Conservation (phyloP, 2,329 filamentous ascomycete genomes). For the Fusarium sp. region DNA sequence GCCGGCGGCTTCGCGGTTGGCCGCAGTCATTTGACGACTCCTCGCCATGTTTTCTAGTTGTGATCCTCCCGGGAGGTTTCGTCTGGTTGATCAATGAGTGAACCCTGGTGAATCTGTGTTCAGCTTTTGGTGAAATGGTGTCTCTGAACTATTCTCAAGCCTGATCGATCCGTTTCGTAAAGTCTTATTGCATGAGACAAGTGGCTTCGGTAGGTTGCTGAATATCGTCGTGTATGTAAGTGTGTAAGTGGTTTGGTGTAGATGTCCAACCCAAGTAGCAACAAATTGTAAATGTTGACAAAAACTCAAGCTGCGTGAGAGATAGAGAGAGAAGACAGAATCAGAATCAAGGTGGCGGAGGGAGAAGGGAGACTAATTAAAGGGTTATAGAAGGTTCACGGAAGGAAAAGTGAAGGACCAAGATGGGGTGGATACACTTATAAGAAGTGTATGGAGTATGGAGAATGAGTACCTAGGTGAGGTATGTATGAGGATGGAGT, state of each 20-base stretch:
- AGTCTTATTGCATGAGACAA: constrained; percentile 14
- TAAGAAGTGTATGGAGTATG: constrained; percentile 35
- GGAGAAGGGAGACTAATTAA: constrained; percentile 39
- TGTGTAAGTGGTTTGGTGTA: not conserved
- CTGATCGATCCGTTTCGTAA: constrained; percentile 7
- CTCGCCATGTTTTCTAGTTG: constrained; percentile 43
- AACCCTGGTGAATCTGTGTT: not conserved
- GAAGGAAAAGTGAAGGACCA: constrained; percentile 41
- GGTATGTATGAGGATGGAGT: constrained; percentile 19
- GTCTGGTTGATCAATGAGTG: constrained; percentile 1
- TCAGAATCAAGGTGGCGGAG: constrained; percentile 20
- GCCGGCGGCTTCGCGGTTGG: constrained; percentile 36
- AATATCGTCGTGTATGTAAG: constrained; percentile 19
- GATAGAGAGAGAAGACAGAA: constrained; percentile 14
- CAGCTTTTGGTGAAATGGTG: not conserved
- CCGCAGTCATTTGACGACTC: constrained; percentile 36
- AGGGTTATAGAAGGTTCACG: constrained; percentile 41
- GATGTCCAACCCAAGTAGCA: not conserved
- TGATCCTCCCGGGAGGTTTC: constrained; percentile 15
- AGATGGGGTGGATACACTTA: constrained; percentile 48
- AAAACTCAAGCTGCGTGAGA: constrained; percentile 11
- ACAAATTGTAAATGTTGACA: not conserved
- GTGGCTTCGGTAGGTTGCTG: not conserved
- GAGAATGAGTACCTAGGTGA: not conserved
- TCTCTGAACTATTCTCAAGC: constrained; percentile 10